These are phyloP conservation scores for Termitomyces sp. DNA, from an alignment of 768 basidiomycete species.

Conservation along the genomic window DNA sequence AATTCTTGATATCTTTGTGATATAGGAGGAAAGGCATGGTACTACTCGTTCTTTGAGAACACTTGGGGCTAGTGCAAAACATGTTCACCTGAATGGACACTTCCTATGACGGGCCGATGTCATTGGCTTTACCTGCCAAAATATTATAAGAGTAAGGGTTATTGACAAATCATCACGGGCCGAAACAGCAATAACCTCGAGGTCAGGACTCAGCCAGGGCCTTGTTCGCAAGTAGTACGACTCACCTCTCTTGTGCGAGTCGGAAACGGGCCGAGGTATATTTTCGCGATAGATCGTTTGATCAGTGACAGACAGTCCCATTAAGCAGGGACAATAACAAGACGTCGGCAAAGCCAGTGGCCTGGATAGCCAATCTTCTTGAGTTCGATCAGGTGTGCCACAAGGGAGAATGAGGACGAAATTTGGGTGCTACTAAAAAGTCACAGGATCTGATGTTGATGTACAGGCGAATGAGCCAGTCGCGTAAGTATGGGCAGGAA, in stretches of 20 bases:
- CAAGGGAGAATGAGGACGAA: slow-evolving; percentile 20
- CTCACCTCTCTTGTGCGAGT: slow-evolving; percentile 13
- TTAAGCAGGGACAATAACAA: slow-evolving; percentile 19
- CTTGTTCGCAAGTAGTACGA: slow-evolving; percentile 20
- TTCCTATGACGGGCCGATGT: slow-evolving; percentile 18
- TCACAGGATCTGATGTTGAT: slow-evolving; percentile 24
- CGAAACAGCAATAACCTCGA: slow-evolving; percentile 19
- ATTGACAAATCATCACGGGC: slow-evolving; percentile 17
- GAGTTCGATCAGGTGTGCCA: slow-evolving; percentile 25
- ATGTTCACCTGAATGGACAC: slow-evolving; percentile 11
- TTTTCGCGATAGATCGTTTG: slow-evolving; percentile 17
- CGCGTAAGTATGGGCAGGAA: slow-evolving; percentile 21
- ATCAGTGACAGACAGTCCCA: slow-evolving; percentile 19
- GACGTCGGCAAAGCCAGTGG: slow-evolving; percentile 31
- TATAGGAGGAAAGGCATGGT: slow-evolving; percentile 12
- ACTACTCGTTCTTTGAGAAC: slow-evolving; percentile 13
- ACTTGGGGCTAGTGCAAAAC: slow-evolving; percentile 5
- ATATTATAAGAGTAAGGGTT: slow-evolving; percentile 15
- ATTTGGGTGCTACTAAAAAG: slow-evolving; percentile 10
- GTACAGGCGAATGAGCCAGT: slow-evolving; percentile 27
- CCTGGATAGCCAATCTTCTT: slow-evolving; percentile 27
- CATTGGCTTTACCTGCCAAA: slow-evolving; percentile 12
- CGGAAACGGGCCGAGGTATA: slow-evolving; percentile 22
- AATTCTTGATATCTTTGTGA: no score
- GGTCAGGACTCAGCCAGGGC: slow-evolving; percentile 19